Conservation (phyloP, 257 asterid genomes). For the Rubia yunnanensis region DNA sequence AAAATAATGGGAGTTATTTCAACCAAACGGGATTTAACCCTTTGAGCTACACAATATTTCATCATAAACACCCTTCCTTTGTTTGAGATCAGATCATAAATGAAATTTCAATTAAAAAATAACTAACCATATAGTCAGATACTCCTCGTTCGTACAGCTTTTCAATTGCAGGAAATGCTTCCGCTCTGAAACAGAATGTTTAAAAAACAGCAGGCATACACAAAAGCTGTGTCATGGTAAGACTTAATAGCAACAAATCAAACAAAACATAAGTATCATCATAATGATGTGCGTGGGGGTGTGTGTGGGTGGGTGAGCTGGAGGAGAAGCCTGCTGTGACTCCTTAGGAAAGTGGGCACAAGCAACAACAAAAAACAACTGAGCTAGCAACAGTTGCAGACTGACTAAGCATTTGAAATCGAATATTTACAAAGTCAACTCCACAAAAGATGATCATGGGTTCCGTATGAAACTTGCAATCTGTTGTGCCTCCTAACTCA, state of each 20-base stretch:
- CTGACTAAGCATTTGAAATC: not conserved
- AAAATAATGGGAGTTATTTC: not conserved
- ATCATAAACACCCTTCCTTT: not conserved
- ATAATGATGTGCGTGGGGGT: not conserved
- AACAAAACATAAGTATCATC: not conserved
- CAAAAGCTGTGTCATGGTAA: not conserved
- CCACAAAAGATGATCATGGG: not conserved
- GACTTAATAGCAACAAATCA: not conserved
- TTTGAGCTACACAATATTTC: not conserved
- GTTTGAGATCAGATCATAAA: not conserved
- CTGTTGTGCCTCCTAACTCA: not conserved
- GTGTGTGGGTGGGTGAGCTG: not conserved
- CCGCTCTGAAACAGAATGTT: constrained; percentile 40
- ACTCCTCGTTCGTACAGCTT: constrained; percentile 79
- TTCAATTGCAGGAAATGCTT: constrained; percentile 49
- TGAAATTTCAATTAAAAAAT: not conserved
- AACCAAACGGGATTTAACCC: not conserved
- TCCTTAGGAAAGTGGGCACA: too few species aligned
- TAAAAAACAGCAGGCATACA: not conserved
- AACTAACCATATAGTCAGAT: constrained; percentile 80
- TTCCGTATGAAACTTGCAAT: not conserved
- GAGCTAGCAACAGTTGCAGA: not conserved
- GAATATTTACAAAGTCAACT: not conserved
- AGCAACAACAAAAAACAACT: not conserved
- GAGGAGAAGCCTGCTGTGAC: not conserved